phyloP scores from a whole-genome alignment of 805 yeast genomes.

The Yarrowia keelungensis region DNA sequence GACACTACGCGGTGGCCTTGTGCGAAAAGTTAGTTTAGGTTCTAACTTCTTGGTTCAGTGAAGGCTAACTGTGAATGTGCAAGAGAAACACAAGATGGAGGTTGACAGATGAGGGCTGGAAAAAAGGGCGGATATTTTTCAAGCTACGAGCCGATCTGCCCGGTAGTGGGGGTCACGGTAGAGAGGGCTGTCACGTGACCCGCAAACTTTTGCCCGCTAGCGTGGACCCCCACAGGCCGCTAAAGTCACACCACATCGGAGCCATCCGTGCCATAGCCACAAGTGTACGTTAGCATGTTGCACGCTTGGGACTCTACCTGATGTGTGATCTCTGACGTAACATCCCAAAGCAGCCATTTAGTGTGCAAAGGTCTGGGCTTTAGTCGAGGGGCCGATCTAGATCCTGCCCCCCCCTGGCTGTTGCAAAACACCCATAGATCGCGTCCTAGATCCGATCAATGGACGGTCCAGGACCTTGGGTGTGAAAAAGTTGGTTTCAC shows the following conservation, averaged over 20 bases:
- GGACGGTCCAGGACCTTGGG: slow-evolving; percentile 1
- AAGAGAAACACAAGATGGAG: not conserved
- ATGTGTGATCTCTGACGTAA: not conserved
- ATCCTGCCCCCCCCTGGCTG: not conserved
- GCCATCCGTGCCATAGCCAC: not conserved
- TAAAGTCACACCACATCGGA: no score
- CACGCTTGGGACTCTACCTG: no score
- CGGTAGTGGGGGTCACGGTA: no score
- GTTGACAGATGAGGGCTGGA: not conserved
- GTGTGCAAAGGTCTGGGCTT: not conserved
- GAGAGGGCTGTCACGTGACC: not conserved
- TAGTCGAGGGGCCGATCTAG: not conserved
- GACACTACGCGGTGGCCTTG: slow-evolving; percentile 7
- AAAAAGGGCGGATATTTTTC: no score
- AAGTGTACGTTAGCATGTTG: not conserved
- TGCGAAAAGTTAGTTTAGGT: not conserved
- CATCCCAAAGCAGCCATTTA: slow-evolving; percentile 8
- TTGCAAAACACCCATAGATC: not conserved
- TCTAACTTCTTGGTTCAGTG: slow-evolving; percentile 2
- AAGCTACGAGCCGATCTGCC: no score
- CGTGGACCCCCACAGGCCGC: no score
- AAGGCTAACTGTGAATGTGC: not conserved
- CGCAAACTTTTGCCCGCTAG: no score
- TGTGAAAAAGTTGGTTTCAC: slow-evolving; percentile 12
- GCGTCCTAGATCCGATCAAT: slow-evolving; percentile 12